Conservation (phyloP, 352 stramenopile species). For the Phytophthora fragariae region DNA sequence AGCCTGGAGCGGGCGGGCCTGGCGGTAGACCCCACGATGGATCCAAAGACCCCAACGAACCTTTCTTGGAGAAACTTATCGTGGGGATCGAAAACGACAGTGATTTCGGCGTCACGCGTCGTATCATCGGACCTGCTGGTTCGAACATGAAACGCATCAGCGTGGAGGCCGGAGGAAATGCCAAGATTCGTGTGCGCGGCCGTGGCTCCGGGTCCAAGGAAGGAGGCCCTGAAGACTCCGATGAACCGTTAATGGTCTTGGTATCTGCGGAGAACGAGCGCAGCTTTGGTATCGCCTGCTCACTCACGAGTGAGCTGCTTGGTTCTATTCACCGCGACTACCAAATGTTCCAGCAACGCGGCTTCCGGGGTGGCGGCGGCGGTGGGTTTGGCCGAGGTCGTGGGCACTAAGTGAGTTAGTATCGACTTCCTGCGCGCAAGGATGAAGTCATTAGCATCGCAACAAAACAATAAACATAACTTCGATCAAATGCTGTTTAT, state of each 20-base stretch:
- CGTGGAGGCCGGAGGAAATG: constrained; percentile 76
- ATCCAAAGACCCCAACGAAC: constrained; percentile 38
- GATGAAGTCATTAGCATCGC: constrained; percentile 9
- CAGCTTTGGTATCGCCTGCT: constrained; percentile 82
- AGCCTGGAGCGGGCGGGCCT: constrained; percentile 27
- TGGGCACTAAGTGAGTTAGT: constrained; percentile 25
- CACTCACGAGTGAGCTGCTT: constrained; percentile 72
- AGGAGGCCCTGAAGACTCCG: constrained; percentile 66
- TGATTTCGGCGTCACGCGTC: constrained; percentile 85
- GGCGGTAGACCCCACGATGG: constrained; percentile 25
- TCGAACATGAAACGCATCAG: constrained; percentile 92
- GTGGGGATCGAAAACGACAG: constrained; percentile 89
- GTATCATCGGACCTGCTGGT: constrained; percentile 82
- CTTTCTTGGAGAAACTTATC: constrained; percentile 76
- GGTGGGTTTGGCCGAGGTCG: constrained; percentile 32
- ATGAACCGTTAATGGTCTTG: constrained; percentile 85
- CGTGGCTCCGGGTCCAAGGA: constrained; percentile 85
- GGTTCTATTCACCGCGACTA: constrained; percentile 81
- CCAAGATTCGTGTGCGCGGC: constrained; percentile 88
- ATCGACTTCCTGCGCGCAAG: not conserved
- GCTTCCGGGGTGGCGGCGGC: constrained; percentile 27
- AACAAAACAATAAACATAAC: constrained; percentile 25
- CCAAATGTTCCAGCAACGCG: constrained; percentile 60
- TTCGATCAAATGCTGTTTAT: constrained; percentile 9
- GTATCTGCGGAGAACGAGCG: constrained; percentile 88